Conservation (phyloP, 2,329 filamentous ascomycete genomes). For the Fusarium annulatum region DNA sequence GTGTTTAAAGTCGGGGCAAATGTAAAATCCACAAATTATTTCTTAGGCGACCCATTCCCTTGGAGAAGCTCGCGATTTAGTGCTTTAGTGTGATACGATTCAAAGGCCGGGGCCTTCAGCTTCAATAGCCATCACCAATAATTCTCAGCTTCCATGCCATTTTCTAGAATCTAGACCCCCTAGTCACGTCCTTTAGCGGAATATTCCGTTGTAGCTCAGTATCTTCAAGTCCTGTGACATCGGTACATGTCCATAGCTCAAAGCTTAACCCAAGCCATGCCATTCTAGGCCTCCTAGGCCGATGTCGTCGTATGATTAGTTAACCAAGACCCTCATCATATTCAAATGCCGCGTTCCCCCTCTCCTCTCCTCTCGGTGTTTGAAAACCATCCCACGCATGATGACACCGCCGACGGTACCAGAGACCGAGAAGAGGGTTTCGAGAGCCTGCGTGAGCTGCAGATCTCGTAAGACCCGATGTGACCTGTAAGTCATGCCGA, state of each 20-base stretch:
- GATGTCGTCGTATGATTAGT: background rate
- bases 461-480: conserved; percentile 36
- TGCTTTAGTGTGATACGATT: background rate
- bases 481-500: conserved; percentile 20
- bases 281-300: background rate
- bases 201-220: background rate
- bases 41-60: background rate
- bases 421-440: conserved; percentile 33
- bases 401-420: conserved; percentile 13
- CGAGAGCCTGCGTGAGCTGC: conserved; percentile 33
- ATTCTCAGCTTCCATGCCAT: background rate
- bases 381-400: background rate
- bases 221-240: conserved; percentile 5
- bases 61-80: background rate
- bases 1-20: background rate
- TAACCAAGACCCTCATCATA: background rate
- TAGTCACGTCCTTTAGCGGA: background rate
- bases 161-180: background rate
- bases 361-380: conserved; percentile 17
- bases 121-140: background rate
- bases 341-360: conserved; percentile 18
- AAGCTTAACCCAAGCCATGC: background rate
- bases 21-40: background rate
- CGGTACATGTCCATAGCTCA: background rate
- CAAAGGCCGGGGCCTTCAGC: background rate